Base-by-base conservation (phyloP, 2,329 filamentous ascomycete species). In the Esteya vermicola region DNA sequence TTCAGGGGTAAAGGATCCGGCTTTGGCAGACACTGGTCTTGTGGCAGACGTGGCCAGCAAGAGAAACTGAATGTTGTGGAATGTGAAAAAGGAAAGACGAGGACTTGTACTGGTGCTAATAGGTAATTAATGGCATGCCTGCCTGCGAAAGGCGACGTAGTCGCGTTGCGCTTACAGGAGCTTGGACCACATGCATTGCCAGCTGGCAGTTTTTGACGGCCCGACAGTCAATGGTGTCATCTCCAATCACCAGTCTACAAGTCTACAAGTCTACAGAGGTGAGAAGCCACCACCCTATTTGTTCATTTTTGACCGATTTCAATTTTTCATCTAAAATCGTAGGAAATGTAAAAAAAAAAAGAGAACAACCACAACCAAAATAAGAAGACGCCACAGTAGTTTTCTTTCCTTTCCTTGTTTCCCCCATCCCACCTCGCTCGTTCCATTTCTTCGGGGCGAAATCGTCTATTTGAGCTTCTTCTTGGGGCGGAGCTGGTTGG, bases 401-500 rank as follows among this genome's bases (percentile, higher is more conserved):
- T 35, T 40, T 21, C 19, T 27, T 21, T 22, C 35, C 34, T 26
- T 31, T 21, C 26, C 27, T 20, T 40, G 35, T 26, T 30, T 22
- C 21, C 14, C n/a, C 23, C 8, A 9, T 27, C 12, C 18, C 33
- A n/a, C n/a, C n/a, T n/a, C 28, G n/a, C 9, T 25, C 30, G 13
- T 19, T 5, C 16, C 21, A 26, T 23, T 7, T 10, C 14, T 9
- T 21, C 28, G 26, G 45, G 38, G 47, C 47, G 47, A 46, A n/a
- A 30, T 60, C 55, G 57, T 61, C 57, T 67, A 68, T 45, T 51
- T 51, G 49, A 51, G 48, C 89, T 98, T 98, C 88, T 98, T 98
- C 89, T 98, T 98, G 68, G 91, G 91, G 72, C 91, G 85, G 65
- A 98, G 85, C 81, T 98, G 91, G 85, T 96, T 96, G 74, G 82